phyloP scores from a whole-genome alignment of 2,329 filamentous ascomycete genomes.

The Penicillium italicum region DNA sequence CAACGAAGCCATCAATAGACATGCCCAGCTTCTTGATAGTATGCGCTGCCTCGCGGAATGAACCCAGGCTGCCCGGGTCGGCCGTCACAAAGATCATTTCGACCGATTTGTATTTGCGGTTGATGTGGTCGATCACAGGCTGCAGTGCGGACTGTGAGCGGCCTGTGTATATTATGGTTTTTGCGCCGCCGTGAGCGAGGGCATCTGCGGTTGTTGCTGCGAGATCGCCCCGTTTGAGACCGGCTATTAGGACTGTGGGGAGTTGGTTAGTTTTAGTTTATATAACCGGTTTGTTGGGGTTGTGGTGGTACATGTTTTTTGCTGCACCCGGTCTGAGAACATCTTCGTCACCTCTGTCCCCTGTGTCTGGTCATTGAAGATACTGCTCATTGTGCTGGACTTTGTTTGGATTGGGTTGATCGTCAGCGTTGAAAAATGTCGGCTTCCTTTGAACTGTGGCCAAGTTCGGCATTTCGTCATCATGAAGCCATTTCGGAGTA shows the following conservation, averaged over 20 bases:
- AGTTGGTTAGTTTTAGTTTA: neutral
- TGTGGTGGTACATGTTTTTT: constrained; percentile 28
- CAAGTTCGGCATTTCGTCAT: constrained; percentile 16
- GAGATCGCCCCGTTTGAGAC: constrained; percentile 23
- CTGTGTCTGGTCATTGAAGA: constrained; percentile 27
- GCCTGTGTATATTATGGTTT: constrained; percentile 29
- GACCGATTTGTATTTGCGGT: constrained; percentile 17
- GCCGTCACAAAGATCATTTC: constrained; percentile 23
- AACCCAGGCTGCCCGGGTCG: constrained; percentile 14
- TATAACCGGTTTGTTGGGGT: neutral
- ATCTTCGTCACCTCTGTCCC: constrained; percentile 30
- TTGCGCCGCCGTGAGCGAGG: constrained; percentile 27
- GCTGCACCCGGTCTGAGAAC: constrained; percentile 28
- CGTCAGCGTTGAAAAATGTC: neutral
- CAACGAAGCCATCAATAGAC: constrained; percentile 24
- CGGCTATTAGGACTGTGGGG: constrained; percentile 26
- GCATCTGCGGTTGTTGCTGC: constrained; percentile 27
- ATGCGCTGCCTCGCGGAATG: constrained; percentile 17
- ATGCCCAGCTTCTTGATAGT: constrained; percentile 14
- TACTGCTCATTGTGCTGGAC: constrained; percentile 11
- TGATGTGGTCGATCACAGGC: constrained; percentile 24
- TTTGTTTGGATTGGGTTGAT: neutral
- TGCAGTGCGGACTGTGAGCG: constrained; percentile 25
- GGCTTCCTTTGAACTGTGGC: neutral
- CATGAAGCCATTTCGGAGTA: constrained; percentile 10